phyloP scores from a whole-genome alignment of 2,329 filamentous ascomycete species.

The Phialocephala sp. region DNA sequence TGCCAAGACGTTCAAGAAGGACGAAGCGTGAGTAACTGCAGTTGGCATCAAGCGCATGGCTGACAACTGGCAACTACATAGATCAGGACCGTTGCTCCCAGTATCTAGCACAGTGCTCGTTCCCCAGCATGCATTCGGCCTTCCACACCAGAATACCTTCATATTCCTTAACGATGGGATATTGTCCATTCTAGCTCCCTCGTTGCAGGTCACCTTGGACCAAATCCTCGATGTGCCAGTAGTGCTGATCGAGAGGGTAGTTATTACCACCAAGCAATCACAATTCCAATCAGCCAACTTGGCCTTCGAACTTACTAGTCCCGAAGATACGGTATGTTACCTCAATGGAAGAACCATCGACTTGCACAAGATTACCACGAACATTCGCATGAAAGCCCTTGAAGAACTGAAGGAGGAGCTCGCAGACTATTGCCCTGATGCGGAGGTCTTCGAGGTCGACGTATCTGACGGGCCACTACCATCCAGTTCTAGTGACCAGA shows the following conservation, averaged over 20 bases:
- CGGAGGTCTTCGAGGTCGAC: neutral
- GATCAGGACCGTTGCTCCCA: neutral
- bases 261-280: neutral
- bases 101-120: neutral
- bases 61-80: neutral
- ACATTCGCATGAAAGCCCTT: neutral
- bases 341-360: neutral
- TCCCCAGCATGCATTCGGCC: neutral
- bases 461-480: neutral
- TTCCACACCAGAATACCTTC: neutral
- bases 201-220: neutral
- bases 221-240: constrained; percentile 10
- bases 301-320: neutral
- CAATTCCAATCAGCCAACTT: neutral
- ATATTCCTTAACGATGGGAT: neutral
- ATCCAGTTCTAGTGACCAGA: neutral
- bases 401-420: neutral
- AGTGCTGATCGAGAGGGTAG: neutral
- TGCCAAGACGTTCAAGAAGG: neutral
- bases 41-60: neutral
- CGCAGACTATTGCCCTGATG: neutral
- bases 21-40: neutral
- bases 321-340: neutral
- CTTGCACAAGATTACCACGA: neutral
- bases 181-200: neutral